Evolutionary conservation across 1,139 yeast species (phyloP).

Genomic region (Suhomyces maxii): DNA sequence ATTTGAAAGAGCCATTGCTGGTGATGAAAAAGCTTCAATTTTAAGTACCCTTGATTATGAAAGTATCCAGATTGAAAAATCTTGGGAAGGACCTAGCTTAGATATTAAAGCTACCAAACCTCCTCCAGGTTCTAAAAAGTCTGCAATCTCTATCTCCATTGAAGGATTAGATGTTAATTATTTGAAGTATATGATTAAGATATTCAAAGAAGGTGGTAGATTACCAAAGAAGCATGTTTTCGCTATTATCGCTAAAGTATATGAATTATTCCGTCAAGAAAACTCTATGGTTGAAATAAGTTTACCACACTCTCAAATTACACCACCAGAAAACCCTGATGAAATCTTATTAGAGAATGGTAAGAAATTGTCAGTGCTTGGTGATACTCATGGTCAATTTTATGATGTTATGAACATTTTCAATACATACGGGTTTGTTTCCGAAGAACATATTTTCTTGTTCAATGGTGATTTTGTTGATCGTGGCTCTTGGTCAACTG

Average conservation of each 20-base stretch:
- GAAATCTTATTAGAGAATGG: slow-evolving; percentile 29
- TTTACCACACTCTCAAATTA: slow-evolving; percentile 35
- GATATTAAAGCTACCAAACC: slow-evolving; percentile 34
- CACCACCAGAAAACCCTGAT: slow-evolving; percentile 21
- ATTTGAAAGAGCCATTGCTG: slow-evolving; percentile 85
- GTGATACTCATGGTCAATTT: slow-evolving; percentile 98
- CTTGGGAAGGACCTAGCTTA: slow-evolving; percentile 66
- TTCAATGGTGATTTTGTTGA: slow-evolving; percentile 98
- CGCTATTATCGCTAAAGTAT: slow-evolving; percentile 76
- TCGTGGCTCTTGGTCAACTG: slow-evolving; percentile 98
- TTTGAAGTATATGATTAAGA: slow-evolving; percentile 61
- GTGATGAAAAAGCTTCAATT: slow-evolving; percentile 46
- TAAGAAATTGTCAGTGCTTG: slow-evolving; percentile 74
- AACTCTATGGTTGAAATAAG: slow-evolving; percentile 74
- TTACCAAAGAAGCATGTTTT: slow-evolving; percentile 81
- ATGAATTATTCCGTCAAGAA: slow-evolving; percentile 63
- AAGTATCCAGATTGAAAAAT: slow-evolving; percentile 53
- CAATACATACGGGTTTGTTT: slow-evolving; percentile 65
- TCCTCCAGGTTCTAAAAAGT: slow-evolving; percentile 12
- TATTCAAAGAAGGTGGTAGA: slow-evolving; percentile 71
- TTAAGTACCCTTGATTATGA: slow-evolving; percentile 48
- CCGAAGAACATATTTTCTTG: slow-evolving; percentile 69
- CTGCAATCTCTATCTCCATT: slow-evolving; percentile 25
- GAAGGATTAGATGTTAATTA: slow-evolving; percentile 48
- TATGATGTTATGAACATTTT: slow-evolving; percentile 85